Base-by-base conservation (phyloP, 2,329 filamentous ascomycete genomes). In the Juglanconis juglandina region DNA sequence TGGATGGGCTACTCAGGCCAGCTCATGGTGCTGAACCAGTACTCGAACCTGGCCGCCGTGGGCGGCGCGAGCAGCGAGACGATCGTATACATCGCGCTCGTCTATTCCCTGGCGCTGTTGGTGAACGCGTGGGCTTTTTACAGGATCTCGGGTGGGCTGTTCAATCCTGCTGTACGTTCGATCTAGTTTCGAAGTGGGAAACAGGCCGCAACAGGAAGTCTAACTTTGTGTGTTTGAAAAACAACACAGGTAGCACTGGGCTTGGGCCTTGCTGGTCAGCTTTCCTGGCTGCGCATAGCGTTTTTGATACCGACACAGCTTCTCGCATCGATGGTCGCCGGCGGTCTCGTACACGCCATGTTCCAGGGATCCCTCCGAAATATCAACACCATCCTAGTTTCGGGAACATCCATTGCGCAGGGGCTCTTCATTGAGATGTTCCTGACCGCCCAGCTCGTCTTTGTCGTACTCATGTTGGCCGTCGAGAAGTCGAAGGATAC, bases 401-500 rank as follows among this genome's bases (percentile, higher is more conserved):
- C 73, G 1, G 76, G 75, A 2, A 72, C 80, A 0, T 78, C 71
- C 49, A 72, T 78, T 48, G 76, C 74, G 0, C 83, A 84, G 64
- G 84, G 84, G 3, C 70, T 87, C 14, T 86, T 87, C 67, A 81
- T 86, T 62, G 84, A 87, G 68, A 81, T 85, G 75, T 83, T 87
- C 67, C 75, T 87, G 39, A 87, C 84, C 0, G 77, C 82, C 1
- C 76, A 85, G 67, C 75, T 87, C 14, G 79, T 87, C 10, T 80
- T 87, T 60, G 80, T 84, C 6, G 80, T 87, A 59, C 79, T 86
- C 68, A 88, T 89, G 84, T 75, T 89, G 39, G 86, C 86, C 1
- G 81, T 79, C 3, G 86, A 89, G 68, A 89, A 90, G 71, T 86
- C 88, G 67, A 83, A 83, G 64, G 83, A 81, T 5, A 90, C 87